phyloP scores from a whole-genome alignment of 306 rosid species.

The Cajanus cajan region DNA sequence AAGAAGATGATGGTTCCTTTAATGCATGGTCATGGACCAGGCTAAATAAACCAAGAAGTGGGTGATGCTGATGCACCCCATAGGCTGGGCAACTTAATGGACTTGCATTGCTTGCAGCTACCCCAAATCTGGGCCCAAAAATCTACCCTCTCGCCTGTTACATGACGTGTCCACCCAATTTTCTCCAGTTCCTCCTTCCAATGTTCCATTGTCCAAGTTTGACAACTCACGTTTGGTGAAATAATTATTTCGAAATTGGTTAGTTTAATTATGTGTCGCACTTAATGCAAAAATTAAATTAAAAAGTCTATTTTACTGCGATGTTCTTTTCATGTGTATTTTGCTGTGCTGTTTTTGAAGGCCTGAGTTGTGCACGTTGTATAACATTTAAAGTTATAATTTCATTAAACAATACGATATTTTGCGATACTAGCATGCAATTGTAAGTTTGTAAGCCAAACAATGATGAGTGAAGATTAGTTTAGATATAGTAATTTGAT shows the following conservation, averaged over 20 bases:
- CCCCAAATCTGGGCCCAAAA: conserved; percentile 16
- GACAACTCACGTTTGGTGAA: neutral
- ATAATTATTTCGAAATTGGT: neutral
- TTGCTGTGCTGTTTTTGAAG: neutral
- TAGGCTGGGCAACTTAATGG: conserved; percentile 20
- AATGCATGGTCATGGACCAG: conserved; percentile 9
- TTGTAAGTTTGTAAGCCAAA: too few relatives aligned
- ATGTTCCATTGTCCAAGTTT: neutral
- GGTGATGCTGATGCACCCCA: conserved; percentile 13
- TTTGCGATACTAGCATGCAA: too few relatives aligned
- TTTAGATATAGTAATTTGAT: too few relatives aligned
- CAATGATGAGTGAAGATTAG: too few relatives aligned
- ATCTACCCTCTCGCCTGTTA: neutral
- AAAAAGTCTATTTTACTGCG: neutral
- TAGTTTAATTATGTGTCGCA: neutral
- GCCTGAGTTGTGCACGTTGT: neutral
- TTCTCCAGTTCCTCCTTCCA: neutral
- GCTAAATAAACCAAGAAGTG: neutral
- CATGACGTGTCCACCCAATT: neutral
- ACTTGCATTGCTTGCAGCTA: conserved; percentile 21
- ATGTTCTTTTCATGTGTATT: neutral
- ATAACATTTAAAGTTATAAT: too few relatives aligned
- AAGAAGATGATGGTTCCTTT: neutral
- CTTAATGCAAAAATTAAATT: neutral
- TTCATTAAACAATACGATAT: too few relatives aligned